Evolutionary conservation across 2,329 filamentous ascomycete genomes (phyloP), one percentile per base, ranked within the genome.

Genomic region (Pyrenochaeta sp.): DNA sequence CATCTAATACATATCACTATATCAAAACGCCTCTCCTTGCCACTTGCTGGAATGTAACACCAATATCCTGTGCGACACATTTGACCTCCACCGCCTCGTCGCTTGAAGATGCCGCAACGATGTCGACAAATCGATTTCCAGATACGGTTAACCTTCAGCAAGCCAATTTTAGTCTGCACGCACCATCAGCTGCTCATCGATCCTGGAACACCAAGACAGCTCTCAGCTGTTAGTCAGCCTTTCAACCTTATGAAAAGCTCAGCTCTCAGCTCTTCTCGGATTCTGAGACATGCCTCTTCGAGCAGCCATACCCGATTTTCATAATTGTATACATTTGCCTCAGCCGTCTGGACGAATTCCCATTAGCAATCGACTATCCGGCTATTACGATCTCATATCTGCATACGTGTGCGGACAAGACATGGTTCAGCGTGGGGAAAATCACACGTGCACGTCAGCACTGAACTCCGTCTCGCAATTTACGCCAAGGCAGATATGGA

Each of bases 1-100:
- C 35, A 50, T 38, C 24, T 30, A 38, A 38, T 38, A 30, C 20
- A 38, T 30, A 38, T 19, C 11, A 29, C 20, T 18, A 21, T 30
- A 13, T 14, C 17, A n/a, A 38, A 10, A n/a, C 31, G 11, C 18
- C 26, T 15, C 11, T 22, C 4, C 19, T 23, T 15, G 19, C 18
- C 24, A 14, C 11, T 8, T 30, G 3, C 22, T 23, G 4, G 11
- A 20, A 34, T 34, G 19, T 22, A 21, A 14, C 11, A 13, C 15
- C 19, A 20, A 14, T 8, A 7, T 15, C 11, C 19, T 3, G 19
- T 14, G n/a, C 31, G 17, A n/a, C n/a, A 34, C 15, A 8, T 13
- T 6, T n/a, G 17, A 8, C 3, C 18, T 9, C 11, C 9, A 21
- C 30, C 13, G 17, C 18, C 17, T 11, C 19, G 9, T 32, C 18